Evolutionary conservation across 2,329 filamentous ascomycete species (phyloP).

Genomic region (Cordyceps tenuipes): DNA sequence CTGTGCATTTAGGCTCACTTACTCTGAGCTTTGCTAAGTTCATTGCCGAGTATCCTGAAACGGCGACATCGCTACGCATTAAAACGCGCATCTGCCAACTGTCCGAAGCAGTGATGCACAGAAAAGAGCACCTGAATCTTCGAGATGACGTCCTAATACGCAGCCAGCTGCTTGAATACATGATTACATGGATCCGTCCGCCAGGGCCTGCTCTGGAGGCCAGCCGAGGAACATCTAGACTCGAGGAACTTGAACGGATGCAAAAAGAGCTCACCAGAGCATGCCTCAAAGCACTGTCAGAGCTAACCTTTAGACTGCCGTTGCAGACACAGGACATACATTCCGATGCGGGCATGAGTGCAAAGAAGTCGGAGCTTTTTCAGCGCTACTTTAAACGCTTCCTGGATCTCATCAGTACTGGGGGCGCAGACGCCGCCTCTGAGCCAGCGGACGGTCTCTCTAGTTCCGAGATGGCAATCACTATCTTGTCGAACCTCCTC

Average conservation of each 20-base stretch:
- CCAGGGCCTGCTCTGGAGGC: slow-evolving; percentile 41
- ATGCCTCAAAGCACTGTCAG: slow-evolving; percentile 56
- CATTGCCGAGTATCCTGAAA: slow-evolving; percentile 50
- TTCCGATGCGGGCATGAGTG: slow-evolving; percentile 57
- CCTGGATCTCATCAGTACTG: slow-evolving; percentile 54
- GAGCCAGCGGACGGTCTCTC: slow-evolving; percentile 42
- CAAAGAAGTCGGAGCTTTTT: slow-evolving; percentile 64
- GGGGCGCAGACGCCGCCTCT: slow-evolving; percentile 36
- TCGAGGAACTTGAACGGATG: slow-evolving; percentile 49
- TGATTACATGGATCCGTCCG: slow-evolving; percentile 60
- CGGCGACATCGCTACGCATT: slow-evolving; percentile 47
- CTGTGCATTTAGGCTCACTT: slow-evolving; percentile 54
- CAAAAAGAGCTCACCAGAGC: slow-evolving; percentile 60
- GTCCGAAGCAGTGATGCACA: slow-evolving; percentile 55
- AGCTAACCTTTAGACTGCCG: slow-evolving; percentile 57
- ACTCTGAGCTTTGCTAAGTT: slow-evolving; percentile 61
- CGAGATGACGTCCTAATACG: slow-evolving; percentile 61
- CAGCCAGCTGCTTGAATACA: slow-evolving; percentile 59
- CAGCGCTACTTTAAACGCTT: slow-evolving; percentile 65
- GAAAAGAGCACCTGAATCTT: slow-evolving; percentile 60
- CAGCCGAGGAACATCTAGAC: slow-evolving; percentile 32
- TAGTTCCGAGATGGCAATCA: slow-evolving; percentile 56
- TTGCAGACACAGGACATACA: slow-evolving; percentile 58
- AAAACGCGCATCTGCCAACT: slow-evolving; percentile 64
- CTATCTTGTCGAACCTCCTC: slow-evolving; percentile 58